Base-by-base conservation (phyloP, 2,329 filamentous ascomycete species). In the Pyrenophora seminiperda region DNA sequence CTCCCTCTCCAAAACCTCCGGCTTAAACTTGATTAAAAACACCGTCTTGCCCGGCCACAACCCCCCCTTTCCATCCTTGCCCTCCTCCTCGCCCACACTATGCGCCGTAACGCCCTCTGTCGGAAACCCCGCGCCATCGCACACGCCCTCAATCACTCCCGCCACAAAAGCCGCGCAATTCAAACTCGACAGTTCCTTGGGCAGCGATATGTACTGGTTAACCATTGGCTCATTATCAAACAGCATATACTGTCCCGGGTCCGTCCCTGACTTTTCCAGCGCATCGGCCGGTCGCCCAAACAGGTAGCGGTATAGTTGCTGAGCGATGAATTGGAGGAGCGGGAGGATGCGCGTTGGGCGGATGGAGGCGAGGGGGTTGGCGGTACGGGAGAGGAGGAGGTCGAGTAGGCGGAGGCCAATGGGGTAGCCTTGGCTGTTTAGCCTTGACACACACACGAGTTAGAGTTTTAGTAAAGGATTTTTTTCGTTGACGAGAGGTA, bases 31-130 rank as follows among this genome's bases (percentile, higher is more conserved):
- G 68, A 99, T 86, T 72, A 99, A 74, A 70, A 97, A 99, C 24
- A 99, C 92, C 34, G 94, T 99, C 79, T 94, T 90, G 27, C 90
- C 90, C 0, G 94, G 94, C 92, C 93, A 97, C 85, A 97, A 87
- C 0, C 57, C 65, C 0, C 57, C 65, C 54, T 66, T 64, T 4
- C 55, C 79, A 73, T 83, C 71, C 82, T 82, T 61, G 76, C 75
- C 50, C 56, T 75, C 65, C 85, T 67, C 63, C 47, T 77, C 75
- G 15, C 76, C 76, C 22, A 82, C 74, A 80, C 83, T 65, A 88
- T 99, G 94, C 61, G 94, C 93, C 51, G 89, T 94, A 15, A 97
- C 94, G 56, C 88, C 86, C 50, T 78, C 75, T 0, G 91, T 93
- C 38, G 88, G 86, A 70, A 97, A 97, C 5, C 89, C 92, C 33